phyloP scores from a whole-genome alignment of 2,329 filamentous ascomycete genomes.

The Stachybotrys echinatus region DNA sequence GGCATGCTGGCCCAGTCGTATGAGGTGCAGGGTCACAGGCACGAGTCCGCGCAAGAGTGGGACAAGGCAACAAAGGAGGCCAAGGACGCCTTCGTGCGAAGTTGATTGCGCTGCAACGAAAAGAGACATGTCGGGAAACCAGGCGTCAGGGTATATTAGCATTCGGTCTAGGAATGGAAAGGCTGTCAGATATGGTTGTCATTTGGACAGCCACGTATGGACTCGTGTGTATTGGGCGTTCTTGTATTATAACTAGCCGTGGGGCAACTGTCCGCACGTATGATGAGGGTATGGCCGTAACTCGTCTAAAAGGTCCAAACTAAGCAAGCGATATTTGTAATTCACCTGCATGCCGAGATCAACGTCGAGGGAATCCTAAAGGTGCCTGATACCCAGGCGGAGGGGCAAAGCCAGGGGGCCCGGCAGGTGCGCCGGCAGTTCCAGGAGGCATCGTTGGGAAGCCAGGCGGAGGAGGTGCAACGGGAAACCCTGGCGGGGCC shows the following conservation, averaged over 20 bases:
- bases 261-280: no score
- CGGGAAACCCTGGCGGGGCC: slow-evolving; percentile 31
- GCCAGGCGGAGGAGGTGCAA: slow-evolving; percentile 33
- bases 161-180: not conserved
- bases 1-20: slow-evolving; percentile 72
- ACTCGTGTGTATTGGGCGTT: no score
- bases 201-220: no score
- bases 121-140: not conserved
- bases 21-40: slow-evolving; percentile 62
- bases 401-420: slow-evolving; percentile 35
- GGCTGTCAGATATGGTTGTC: not conserved
- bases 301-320: no score
- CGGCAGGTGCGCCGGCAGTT: slow-evolving; percentile 26
- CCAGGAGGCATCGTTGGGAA: slow-evolving; percentile 32
- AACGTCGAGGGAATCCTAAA: slow-evolving; percentile 35
- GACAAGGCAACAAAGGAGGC: slow-evolving; percentile 37
- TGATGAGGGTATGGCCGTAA: not conserved
- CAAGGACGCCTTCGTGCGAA: slow-evolving; percentile 33
- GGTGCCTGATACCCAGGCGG: slow-evolving; percentile 41
- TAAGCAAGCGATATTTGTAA: no score
- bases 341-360: slow-evolving; percentile 9
- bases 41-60: slow-evolving; percentile 34
- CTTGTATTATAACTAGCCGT: no score
- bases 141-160: slow-evolving; percentile 15
- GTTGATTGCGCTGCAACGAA: slow-evolving; percentile 12